Conservation (phyloP, 129 eudicot genomes). For the Silybum marianum region DNA sequence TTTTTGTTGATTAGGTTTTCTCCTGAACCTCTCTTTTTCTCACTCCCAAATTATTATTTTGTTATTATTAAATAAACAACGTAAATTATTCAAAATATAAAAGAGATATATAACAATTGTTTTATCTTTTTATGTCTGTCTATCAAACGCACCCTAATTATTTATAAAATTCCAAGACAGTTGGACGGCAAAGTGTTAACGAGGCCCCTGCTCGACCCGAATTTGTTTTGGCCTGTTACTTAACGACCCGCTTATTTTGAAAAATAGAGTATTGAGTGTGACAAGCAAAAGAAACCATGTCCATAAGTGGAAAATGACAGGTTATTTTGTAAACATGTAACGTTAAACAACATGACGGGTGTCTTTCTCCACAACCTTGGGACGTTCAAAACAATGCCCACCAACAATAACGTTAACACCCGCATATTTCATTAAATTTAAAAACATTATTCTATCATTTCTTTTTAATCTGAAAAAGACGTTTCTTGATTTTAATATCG, state of each 20-base stretch:
- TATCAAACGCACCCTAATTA: too few relatives aligned
- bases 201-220: background rate
- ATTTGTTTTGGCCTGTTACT: background rate
- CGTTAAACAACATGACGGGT: constrained; percentile 33
- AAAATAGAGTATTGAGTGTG: background rate
- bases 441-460: constrained; percentile 2
- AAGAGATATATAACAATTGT: too few relatives aligned
- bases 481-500: constrained; percentile 19
- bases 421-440: constrained; percentile 25
- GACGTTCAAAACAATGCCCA: constrained; percentile 17
- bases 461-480: constrained; percentile 12
- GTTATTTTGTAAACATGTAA: constrained; percentile 13
- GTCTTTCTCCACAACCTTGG: constrained; percentile 38
- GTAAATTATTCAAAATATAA: too few relatives aligned
- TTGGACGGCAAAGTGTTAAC: background rate
- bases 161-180: background rate
- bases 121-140: too few relatives aligned
- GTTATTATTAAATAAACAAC: too few relatives aligned
- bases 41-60: too few relatives aligned
- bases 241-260: background rate
- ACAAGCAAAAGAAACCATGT: background rate
- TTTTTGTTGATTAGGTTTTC: too few relatives aligned
- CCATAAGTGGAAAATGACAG: background rate
- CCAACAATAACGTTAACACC: constrained; percentile 35
- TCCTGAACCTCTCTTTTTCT: too few relatives aligned